Evolutionary conservation across 1,284 basidiomycete species (phyloP), one percentile per base, ranked within the genome.

Genomic region (Ganoderma lucidum): DNA sequence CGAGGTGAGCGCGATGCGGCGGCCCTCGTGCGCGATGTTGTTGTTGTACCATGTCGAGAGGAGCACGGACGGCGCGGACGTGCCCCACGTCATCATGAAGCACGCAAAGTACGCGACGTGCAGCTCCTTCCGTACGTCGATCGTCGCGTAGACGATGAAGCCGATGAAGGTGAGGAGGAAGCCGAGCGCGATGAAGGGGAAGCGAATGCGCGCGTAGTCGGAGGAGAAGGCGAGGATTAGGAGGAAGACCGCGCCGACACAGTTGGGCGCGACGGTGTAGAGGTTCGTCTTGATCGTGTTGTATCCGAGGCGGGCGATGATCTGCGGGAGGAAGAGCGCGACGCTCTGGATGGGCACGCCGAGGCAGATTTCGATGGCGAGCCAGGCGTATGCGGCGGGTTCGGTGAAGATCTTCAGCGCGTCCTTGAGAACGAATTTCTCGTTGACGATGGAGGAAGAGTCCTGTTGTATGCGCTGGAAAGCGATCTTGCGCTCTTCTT

Each of bases 261-360:
- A 79, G 74, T 87, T 87, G 0, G 87, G 87, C 10, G 86, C 86
- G 39, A 88, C 83, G 30, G 86, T 87, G 73, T 82, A 83, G 48
- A 88, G 79, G 71, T 86, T 86, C 17, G 85, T 86, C 73, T 82
- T 84, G 72, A 86, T 77, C 3, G 84, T 83, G 32, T 80, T 82
- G 76, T 86, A 87, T 6, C 86, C 84, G 44, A 88, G 78, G 65
- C 86, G 84, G 17, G 79, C 82, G 28, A 87, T 83, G 55, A 87
- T 87, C 72, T 87, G 82, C 17, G 85, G 85, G 30, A 87, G 78
- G 71, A 86, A 86, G 71, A 86, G 86, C 73, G 84, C 84, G 64
- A 86, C 84, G 51, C 83, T 84, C 9, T 85, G 84, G 48, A 82
- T 76, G 37, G 85, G 85, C 6, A 86, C 84, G 37, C 86, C 85